Conservation (phyloP, 2,329 filamentous ascomycete species). For the Ilyonectria destructans region DNA sequence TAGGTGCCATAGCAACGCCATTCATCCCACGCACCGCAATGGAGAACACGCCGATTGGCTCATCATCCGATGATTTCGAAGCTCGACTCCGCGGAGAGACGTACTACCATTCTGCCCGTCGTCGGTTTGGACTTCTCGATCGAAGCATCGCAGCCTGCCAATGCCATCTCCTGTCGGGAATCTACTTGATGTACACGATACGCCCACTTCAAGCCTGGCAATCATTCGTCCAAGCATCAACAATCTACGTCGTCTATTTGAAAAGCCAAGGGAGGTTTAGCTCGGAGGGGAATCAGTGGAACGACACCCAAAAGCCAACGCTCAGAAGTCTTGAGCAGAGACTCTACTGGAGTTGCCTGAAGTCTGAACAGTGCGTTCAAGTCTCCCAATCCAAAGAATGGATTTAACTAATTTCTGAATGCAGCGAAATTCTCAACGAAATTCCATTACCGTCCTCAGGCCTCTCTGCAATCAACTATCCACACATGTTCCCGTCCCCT, state of each 20-base stretch:
- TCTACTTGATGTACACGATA: slow-evolving; percentile 37
- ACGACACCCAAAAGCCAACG: slow-evolving; percentile 11
- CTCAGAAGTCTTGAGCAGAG: slow-evolving; percentile 22
- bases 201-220: slow-evolving; percentile 36
- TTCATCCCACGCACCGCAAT: background rate
- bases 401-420: background rate
- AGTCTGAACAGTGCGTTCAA: slow-evolving; percentile 17
- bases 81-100: slow-evolving; percentile 17
- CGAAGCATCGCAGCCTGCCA: slow-evolving; percentile 33
- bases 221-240: slow-evolving; percentile 28
- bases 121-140: slow-evolving; percentile 36
- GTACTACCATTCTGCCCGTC: slow-evolving; percentile 31
- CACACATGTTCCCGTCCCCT: slow-evolving; percentile 25
- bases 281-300: slow-evolving; percentile 19
- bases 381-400: background rate
- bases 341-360: slow-evolving; percentile 25
- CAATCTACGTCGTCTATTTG: slow-evolving; percentile 24
- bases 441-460: slow-evolving; percentile 15
- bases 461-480: slow-evolving; percentile 20
- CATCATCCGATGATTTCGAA: slow-evolving; percentile 9
- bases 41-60: background rate
- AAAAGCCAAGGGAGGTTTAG: slow-evolving; percentile 19
- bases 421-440: slow-evolving; percentile 14
- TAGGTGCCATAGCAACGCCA: slow-evolving; percentile 19
- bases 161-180: slow-evolving; percentile 35